Evolutionary conservation across 2,329 filamentous ascomycete species (phyloP).

Genomic region (Colletotrichum chrysophilum): DNA sequence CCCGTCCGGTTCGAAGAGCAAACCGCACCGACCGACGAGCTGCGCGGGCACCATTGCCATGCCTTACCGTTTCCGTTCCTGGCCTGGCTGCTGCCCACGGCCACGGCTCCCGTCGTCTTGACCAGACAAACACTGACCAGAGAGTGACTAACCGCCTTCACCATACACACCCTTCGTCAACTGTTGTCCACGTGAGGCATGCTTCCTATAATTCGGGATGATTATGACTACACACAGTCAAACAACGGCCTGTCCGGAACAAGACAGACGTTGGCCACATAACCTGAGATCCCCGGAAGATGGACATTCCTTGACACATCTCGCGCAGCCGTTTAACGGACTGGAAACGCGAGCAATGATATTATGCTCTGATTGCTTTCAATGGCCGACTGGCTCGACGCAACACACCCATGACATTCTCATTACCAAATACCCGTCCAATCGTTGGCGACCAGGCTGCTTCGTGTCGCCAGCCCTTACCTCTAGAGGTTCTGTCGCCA

Average conservation of each 20-base stretch:
- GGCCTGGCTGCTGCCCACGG: not conserved
- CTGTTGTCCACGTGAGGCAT: not conserved
- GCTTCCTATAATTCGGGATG: not conserved
- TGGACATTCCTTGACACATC: conserved; percentile 17
- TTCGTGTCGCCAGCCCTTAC: conserved; percentile 16
- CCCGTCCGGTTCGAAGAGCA: not conserved
- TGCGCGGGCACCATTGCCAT: not conserved
- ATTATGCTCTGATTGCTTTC: not conserved
- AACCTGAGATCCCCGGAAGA: not conserved
- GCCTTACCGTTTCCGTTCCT: not conserved
- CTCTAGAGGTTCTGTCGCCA: conserved; percentile 5
- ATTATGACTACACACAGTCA: not conserved
- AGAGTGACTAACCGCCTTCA: not conserved
- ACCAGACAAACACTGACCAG: not conserved
- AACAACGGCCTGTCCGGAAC: not conserved
- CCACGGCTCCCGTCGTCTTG: not conserved
- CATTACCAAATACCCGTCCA: conserved; percentile 43
- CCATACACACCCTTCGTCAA: not conserved
- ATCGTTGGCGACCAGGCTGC: conserved; percentile 25
- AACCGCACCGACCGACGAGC: not conserved
- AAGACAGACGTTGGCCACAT: not conserved
- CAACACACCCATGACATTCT: conserved; percentile 33
- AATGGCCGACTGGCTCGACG: not conserved
- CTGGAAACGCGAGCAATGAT: conserved; percentile 11
- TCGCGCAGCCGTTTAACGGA: not conserved